Evolutionary conservation across 768 basidiomycete species (phyloP).

Genomic region (Pholiota conissans): DNA sequence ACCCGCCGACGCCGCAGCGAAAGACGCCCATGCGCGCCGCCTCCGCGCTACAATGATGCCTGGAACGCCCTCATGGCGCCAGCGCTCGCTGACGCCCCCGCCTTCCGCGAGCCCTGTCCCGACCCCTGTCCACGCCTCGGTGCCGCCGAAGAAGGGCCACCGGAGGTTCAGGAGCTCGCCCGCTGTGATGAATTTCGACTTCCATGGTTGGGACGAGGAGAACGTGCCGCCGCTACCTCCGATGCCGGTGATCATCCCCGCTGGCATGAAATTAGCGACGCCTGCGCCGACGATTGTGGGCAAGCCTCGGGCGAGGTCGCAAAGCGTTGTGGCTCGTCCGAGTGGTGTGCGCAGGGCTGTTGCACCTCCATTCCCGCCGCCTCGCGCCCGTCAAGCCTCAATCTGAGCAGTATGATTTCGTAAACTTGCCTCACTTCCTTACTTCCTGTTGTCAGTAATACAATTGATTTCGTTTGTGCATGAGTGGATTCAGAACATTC

Average conservation of each 20-base stretch:
- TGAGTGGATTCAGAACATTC: no score
- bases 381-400: not conserved
- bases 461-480: no score
- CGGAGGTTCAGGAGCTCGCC: conserved; percentile 12
- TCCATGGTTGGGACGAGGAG: conserved; percentile 2
- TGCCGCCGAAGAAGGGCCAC: not conserved
- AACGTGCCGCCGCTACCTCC: conserved; percentile 11
- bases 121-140: not conserved
- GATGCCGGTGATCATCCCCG: conserved; percentile 1
- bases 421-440: no score
- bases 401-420: not conserved
- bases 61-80: not conserved
- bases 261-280: not conserved
- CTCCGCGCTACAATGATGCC: not conserved
- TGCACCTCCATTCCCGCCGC: not conserved
- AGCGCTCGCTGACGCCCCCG: not conserved
- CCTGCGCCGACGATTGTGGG: not conserved
- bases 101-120: not conserved
- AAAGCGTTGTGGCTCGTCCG: not conserved
- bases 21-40: not conserved
- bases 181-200: conserved; percentile 9
- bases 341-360: not conserved
- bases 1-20: not conserved
- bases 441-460: no score
- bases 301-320: not conserved